Evolutionary conservation across 1,284 basidiomycete genomes (phyloP), one percentile per base, ranked within the genome.

Genomic region (Lentinula novae-zelandiae): DNA sequence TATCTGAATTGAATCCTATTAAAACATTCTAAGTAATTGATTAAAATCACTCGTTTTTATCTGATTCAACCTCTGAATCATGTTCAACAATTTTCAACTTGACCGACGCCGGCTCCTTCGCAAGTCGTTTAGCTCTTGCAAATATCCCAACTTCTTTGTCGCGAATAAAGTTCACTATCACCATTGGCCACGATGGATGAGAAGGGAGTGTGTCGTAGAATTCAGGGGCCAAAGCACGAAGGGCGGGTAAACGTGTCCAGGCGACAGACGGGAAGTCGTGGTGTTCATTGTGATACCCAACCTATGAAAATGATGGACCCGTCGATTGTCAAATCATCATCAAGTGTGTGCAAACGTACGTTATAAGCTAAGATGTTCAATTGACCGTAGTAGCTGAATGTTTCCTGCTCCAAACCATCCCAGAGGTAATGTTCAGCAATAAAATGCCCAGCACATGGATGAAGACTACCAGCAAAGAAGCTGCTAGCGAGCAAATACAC

Each of bases 271-370:
- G 96, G 76, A 99, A 99, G 75, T 99, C 96, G 76, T 99, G 96
- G 75, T 99, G 96, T 72, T 99, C 96, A 75, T 98, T 98, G 73
- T 98, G 96, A 72, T 98, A 98, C 50, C 96, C 96, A 61, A 98
- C 92, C 89, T 93, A 65, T n/a, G n/a, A 27, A 57, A 13, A 15
- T 8, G 44, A 12, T 2, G 22, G 9, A 17, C 44, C 50, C 50
- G 39, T 44, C 48, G 57, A 61, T 53, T 1, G 5, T 9, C 55
- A 58, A 52, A 27, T 39, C 31, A 33, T 38, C 33, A 7, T 17
- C 53, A 4, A 39, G 36, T 42, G 39, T 49, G 38, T 39, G 38
- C 5, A 44, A 50, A 78, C 89, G 62, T 62, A 92, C 96, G 67
- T 99, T 99, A 75, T 98, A 99, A n/a, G 93, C 92, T 13, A 99